phyloP scores from a whole-genome alignment of 768 basidiomycete species.

The Amanita jacksonii region DNA sequence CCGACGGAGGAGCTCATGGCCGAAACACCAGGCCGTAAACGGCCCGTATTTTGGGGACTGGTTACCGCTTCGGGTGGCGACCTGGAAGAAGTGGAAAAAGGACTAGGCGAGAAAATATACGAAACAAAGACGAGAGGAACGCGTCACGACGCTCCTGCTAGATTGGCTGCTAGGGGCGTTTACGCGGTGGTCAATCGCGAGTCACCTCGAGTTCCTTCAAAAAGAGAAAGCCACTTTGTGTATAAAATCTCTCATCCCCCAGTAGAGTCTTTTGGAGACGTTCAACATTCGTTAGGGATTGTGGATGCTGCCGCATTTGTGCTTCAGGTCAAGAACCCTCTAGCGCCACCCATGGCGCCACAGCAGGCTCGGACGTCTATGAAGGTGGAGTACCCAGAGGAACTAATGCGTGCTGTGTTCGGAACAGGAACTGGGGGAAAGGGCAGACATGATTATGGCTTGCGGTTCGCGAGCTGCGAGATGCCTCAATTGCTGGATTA shows the following conservation, averaged over 20 bases:
- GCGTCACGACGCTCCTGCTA: conserved; percentile 40
- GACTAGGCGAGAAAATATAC: conserved; percentile 41
- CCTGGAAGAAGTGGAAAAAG: conserved; percentile 34
- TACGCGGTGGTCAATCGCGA: conserved; percentile 47
- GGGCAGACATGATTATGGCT: conserved; percentile 36
- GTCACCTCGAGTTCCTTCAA: conserved; percentile 32
- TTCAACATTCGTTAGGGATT: conserved; percentile 48
- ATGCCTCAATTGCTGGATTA: conserved; percentile 45
- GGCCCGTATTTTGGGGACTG: conserved; percentile 43
- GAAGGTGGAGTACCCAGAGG: conserved; percentile 35
- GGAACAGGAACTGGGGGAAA: conserved; percentile 21
- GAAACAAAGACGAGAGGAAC: conserved; percentile 57
- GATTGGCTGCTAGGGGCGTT: conserved; percentile 47
- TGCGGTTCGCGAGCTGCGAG: conserved; percentile 43
- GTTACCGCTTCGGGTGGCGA: conserved; percentile 44
- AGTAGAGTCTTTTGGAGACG: conserved; percentile 35
- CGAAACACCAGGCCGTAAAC: conserved; percentile 23
- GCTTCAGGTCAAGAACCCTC: conserved; percentile 54
- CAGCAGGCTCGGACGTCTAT: conserved; percentile 20
- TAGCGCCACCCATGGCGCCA: conserved; percentile 30
- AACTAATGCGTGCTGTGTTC: conserved; percentile 40
- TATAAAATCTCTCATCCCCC: conserved; percentile 48
- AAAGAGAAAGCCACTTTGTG: conserved; percentile 44
- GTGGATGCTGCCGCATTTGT: conserved; percentile 42
- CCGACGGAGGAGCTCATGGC: conserved; percentile 28